A percentile compares a stretch with the other conserved stretches of the same genome.
Evolutionary conservation across 2,329 filamentous ascomycete species (phyloP).

Genomic region (Hymenoscyphus occultus): DNA sequence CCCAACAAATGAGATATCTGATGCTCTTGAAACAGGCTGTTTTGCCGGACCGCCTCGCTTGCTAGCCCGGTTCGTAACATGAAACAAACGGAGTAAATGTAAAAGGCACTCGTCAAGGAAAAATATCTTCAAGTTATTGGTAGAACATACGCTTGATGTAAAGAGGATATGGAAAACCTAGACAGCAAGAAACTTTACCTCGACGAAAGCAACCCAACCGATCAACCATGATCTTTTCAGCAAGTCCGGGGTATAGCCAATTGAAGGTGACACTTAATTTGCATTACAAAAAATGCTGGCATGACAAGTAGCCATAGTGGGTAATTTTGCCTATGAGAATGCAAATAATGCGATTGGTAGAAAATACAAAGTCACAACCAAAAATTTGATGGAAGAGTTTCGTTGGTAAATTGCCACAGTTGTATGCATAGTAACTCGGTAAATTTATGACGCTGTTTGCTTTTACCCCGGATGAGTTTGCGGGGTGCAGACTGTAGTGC

Average conservation of each 20-base stretch:
- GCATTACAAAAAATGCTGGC: conserved; percentile 1
- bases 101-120: neutral
- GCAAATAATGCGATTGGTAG: neutral
- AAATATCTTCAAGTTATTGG: neutral
- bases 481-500: conserved; percentile 4
- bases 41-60: neutral
- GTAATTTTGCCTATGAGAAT: conserved; percentile 10
- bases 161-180: neutral
- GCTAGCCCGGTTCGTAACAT: neutral
- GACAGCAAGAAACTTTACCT: neutral
- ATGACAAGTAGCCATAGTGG: conserved; percentile 6
- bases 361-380: neutral
- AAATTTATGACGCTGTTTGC: neutral
- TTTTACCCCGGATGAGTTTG: conserved; percentile 5
- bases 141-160: neutral
- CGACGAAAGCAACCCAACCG: neutral
- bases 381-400: neutral
- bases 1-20: conserved; percentile 6
- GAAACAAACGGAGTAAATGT: neutral
- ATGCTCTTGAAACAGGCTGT: neutral
- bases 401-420: neutral
- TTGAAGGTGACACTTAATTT: conserved; percentile 2
- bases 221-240: neutral
- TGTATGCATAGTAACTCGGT: neutral
- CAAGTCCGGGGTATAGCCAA: neutral